These are phyloP conservation scores for Aphanomyces stellatus DNA, from an alignment of 352 stramenopile genomes.

Conservation along the genomic window DNA sequence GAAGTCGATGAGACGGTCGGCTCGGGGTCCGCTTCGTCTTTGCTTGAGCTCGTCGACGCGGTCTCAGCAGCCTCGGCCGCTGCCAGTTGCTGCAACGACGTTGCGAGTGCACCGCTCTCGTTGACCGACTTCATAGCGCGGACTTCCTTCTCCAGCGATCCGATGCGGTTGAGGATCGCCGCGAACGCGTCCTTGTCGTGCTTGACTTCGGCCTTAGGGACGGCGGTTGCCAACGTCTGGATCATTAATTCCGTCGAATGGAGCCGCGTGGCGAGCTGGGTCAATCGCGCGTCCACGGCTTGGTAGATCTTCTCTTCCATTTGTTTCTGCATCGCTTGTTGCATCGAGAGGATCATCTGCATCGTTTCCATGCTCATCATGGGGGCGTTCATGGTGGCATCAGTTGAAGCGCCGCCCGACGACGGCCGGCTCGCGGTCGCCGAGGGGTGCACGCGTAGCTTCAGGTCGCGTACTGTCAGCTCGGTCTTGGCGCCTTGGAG, in stretches of 20 bases:
- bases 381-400: not conserved
- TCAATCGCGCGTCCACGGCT: conserved; percentile 50
- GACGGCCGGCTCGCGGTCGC: not conserved
- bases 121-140: not conserved
- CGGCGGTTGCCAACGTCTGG: conserved; percentile 38
- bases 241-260: conserved; percentile 58
- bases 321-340: conserved; percentile 52
- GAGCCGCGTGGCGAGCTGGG: conserved; percentile 42
- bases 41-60: too few relatives aligned
- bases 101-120: not conserved
- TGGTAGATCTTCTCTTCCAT: conserved; percentile 57
- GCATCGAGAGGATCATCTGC: conserved; percentile 36
- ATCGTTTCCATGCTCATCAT: conserved; percentile 29
- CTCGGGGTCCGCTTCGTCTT: too few relatives aligned
- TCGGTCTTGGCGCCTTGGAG: not conserved
- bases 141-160: conserved; percentile 28
- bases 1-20: too few relatives aligned
- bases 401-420: not conserved
- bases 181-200: conserved; percentile 22
- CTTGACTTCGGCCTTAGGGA: conserved; percentile 28
- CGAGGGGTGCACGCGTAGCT: not conserved
- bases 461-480: not conserved
- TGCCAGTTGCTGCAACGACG: conserved; percentile 23
- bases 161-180: conserved; percentile 35
- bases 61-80: not conserved